Evolutionary conservation across 805 yeast genomes (phyloP), one percentile per base, ranked within the genome.

Genomic region (Kodamaea sagamina): DNA sequence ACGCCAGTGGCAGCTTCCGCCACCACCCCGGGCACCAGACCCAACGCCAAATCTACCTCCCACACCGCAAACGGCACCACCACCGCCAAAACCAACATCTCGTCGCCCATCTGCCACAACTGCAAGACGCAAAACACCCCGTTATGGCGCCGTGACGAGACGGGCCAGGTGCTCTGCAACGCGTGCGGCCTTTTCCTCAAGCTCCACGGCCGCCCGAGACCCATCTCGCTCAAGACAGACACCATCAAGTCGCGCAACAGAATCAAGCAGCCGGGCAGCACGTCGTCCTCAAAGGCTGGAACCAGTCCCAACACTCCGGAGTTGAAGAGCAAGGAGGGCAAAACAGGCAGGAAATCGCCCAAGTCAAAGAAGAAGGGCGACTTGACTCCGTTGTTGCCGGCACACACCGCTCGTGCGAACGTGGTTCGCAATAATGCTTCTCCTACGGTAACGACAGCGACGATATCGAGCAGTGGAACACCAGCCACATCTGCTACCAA

Each of bases 41-140:
- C 86, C 15, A 81, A 81, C 59, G 84, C 83, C 4, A 81, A 79
- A 57, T 69, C 83, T 3, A 80, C 83, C 7, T 75, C 80, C 26
- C 79, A 74, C 47, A 71, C 78, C 24, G 67, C 71, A 18, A 80
- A 79, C 53, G 86, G 86, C 21, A 71, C 83, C 28, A 77, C 84
- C 17, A 79, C 86, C n/a, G 72, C 84, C 12, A 81, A 80, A 51
- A 72, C 82, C 12, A 81, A 78, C 54, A 77, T 80, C 47, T 63
- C 82, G 10, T 70, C 79, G 25, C 88, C 95, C 4, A 75, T 84
- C 16, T 90, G 98, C 62, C 87, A 85, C 53, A 90, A 90, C 63
- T 90, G 98, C 68, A 78, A 84, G 56, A 90, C 98, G 1, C 86
- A 89, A 46, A 90, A 93, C 1, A 90, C 98, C 2, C 97, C 98